Evolutionary conservation across 2,329 filamentous ascomycete species (phyloP).

Genomic region (Chaetothyriales sp.): DNA sequence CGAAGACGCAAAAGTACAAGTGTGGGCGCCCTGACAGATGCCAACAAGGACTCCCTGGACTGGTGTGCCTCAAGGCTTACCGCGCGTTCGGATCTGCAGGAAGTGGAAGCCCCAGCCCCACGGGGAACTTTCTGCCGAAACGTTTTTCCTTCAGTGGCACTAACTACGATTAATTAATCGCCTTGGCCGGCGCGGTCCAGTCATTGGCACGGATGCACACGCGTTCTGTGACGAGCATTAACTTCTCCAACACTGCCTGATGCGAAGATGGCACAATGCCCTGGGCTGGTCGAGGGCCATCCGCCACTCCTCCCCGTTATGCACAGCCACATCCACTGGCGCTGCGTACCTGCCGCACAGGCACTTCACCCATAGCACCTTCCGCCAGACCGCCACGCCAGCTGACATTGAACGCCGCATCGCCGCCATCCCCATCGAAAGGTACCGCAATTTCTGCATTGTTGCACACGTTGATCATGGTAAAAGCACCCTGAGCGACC

Average conservation of each 20-base stretch:
- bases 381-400: slow-evolving; percentile 15
- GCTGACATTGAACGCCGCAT: slow-evolving; percentile 47
- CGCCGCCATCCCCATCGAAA: slow-evolving; percentile 36
- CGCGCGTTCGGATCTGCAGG: too few species aligned
- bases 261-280: background rate
- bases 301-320: slow-evolving; percentile 1
- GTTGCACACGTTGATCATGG: slow-evolving; percentile 98
- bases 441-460: slow-evolving; percentile 87
- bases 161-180: too few species aligned
- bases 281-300: background rate
- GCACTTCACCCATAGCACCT: slow-evolving; percentile 16
- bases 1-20: too few species aligned
- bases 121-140: too few species aligned
- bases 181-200: background rate
- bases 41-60: too few species aligned
- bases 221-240: slow-evolving; percentile 17
- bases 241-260: slow-evolving; percentile 8
- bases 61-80: too few species aligned
- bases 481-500: slow-evolving; percentile 89
- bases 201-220: background rate
- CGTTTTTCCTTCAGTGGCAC: too few species aligned
- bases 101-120: too few species aligned
- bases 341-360: slow-evolving; percentile 20
- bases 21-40: too few species aligned
- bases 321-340: slow-evolving; percentile 7